A percentile compares a stretch with the other conserved stretches of the same genome.
These are phyloP conservation scores for Ampelocalamus luodianensis DNA, from an alignment of 176 grass and related monocot species.

Conservation along the genomic window DNA sequence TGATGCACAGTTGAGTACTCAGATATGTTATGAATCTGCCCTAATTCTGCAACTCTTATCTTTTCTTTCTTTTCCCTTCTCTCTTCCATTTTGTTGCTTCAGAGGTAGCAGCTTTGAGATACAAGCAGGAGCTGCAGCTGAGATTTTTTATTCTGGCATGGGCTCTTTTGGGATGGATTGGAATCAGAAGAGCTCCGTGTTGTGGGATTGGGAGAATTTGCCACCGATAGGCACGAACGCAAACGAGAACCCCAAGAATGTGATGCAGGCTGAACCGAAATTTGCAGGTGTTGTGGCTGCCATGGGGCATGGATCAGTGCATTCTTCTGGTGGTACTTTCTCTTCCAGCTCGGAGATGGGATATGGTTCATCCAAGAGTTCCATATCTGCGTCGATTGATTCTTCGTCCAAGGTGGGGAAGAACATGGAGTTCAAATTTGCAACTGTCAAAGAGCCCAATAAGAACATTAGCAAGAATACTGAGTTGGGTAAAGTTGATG, in stretches of 20 bases:
- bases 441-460: conserved; percentile 15
- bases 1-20: conserved; percentile 29
- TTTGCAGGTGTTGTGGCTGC: conserved; percentile 21
- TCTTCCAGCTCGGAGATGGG: conserved; percentile 59
- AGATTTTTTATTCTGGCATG: conserved; percentile 35
- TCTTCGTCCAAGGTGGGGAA: conserved; percentile 45
- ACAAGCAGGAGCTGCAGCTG: conserved; percentile 27
- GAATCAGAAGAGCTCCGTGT: conserved; percentile 48
- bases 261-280: conserved; percentile 30
- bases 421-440: conserved; percentile 54
- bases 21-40: conserved; percentile 23
- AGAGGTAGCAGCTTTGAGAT: conserved; percentile 25
- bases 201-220: conserved; percentile 66
- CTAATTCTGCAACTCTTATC: conserved; percentile 6
- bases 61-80: not conserved
- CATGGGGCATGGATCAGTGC: conserved; percentile 30
- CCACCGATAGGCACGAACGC: not conserved
- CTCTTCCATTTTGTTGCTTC: conserved; percentile 25
- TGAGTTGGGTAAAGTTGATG: conserved; percentile 29
- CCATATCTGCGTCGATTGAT: conserved; percentile 47
- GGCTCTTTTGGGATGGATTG: conserved; percentile 65
- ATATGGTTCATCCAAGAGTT: conserved; percentile 62
- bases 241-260: conserved; percentile 38
- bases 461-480: conserved; percentile 29
- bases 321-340: conserved; percentile 48